Evolutionary conservation across 2,329 filamentous ascomycete genomes (phyloP), one percentile per base, ranked within the genome.

Genomic region (Plectosphaerella cucumerina): DNA sequence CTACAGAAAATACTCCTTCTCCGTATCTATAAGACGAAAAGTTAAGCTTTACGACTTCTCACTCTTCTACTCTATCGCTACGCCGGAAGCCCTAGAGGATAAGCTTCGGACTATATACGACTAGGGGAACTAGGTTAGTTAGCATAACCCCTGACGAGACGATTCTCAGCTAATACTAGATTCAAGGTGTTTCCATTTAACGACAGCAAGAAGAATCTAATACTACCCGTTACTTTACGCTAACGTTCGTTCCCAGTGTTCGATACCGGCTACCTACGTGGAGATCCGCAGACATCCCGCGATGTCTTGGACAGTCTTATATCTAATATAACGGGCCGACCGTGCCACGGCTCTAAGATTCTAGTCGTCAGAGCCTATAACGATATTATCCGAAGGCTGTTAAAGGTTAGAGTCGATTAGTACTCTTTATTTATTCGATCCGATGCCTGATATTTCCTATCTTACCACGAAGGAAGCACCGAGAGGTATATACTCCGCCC

Each of bases 51-150:
- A 53, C n/a, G 55, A 59, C 49, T 60, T 59, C 51, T 57, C 58
- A 1, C 59, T 54, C 39, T 60, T 60, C 44, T 59, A 53, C 22
- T 56, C 57, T n/a, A 55, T 60, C 26, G 43, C 55, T 5, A 57
- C 58, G 2, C 58, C 58, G 1, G 33, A 50, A 12, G 57, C 58
- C 17, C 46, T 52, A 10, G 42, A 23, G 10, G 50, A 50, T 8
- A 45, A 48, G 20, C 53, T 58, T 44, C 53, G 59, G 8, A 59
- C 56, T 1, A 9, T 60, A 9, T 60, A 55, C 41, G 59, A 60
- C 34, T 60, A 58, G 59, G 59, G 59, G 10, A 59, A 59, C 47
- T 60, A 58, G 59, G 59, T 59, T 47, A 47, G 56, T 51, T 3
- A n/a, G 21, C 39, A 44, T 34, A 15, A 11, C 20, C 26, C 8